Conservation (phyloP, 1,139 yeast species). For the Taphrina wiesneri region DNA sequence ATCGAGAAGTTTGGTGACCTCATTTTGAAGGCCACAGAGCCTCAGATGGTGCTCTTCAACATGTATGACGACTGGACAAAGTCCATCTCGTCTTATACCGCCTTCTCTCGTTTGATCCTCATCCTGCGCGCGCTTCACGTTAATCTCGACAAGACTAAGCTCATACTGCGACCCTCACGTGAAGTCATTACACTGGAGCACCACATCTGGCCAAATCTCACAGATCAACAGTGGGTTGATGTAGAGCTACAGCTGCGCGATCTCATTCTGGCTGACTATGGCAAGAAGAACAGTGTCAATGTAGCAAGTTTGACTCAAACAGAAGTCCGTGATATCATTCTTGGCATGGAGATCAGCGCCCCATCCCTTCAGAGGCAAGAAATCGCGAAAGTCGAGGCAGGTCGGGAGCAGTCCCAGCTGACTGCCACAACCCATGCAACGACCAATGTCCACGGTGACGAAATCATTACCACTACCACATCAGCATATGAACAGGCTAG, state of each 20-base stretch:
- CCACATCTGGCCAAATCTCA: conserved; percentile 90
- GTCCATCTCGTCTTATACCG: conserved; percentile 82
- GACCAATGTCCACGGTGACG: conserved; percentile 92
- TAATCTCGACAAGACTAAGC: conserved; percentile 72
- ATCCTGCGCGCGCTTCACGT: conserved; percentile 77
- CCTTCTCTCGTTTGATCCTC: conserved; percentile 82
- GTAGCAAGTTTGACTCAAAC: conserved; percentile 86
- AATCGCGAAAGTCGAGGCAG: conserved; percentile 70
- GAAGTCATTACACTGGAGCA: conserved; percentile 68
- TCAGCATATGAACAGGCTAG: conserved; percentile 82
- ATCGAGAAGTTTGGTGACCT: conserved; percentile 77
- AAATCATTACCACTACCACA: conserved; percentile 90
- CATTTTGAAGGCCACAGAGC: conserved; percentile 83
- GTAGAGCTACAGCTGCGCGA: conserved; percentile 88
- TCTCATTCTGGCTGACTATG: conserved; percentile 79
- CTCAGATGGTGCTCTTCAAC: conserved; percentile 87
- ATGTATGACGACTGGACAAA: conserved; percentile 94
- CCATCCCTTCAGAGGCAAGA: conserved; percentile 83
- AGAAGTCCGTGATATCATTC: conserved; percentile 87
- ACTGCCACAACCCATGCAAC: conserved; percentile 84
- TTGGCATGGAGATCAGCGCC: conserved; percentile 91
- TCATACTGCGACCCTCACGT: conserved; percentile 74
- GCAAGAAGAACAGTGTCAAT: conserved; percentile 80
- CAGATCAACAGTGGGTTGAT: conserved; percentile 87
- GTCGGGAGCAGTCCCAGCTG: conserved; percentile 53